Evolutionary conservation across 371 early-diverging fungal species (phyloP), one percentile per base, ranked within the genome.

Genomic region (Rhizomucor pusillus): DNA sequence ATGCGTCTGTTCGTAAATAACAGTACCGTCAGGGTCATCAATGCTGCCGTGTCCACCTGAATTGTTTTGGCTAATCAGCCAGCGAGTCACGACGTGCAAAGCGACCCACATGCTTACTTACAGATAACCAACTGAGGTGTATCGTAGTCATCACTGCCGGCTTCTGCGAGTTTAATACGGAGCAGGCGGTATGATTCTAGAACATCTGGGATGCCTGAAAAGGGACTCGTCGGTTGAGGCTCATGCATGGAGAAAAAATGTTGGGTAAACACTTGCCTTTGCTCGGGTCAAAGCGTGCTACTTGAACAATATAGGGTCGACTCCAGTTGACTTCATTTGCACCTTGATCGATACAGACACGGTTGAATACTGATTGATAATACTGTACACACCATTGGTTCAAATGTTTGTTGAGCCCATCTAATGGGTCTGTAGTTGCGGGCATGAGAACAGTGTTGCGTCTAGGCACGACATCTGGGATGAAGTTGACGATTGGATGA

Each of bases 251-350:
- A n/a, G n/a, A n/a, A n/a, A n/a, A n/a, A n/a, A n/a, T n/a, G n/a
- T n/a, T n/a, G n/a, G n/a, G 20, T 39, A 22, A 2, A 39, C 11
- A 14, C 11, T 45, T n/a, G 73, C 92, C 94, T 73, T 94, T 94
- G 45, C 90, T 87, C n/a, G 94, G 94, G 69, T 94, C 94, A 51
- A 94, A 93, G 24, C 94, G 75, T 20, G 90, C 86, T n/a, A 93
- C 83, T 71, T 94, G 93, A 19, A 87, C 79, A 67, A 94, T 85
- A 62, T 93, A 93, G 10, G 88, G 90, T 14, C 89, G 74, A 29
- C 69, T 60, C 62, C 77, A 76, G 46, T 84, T 75, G 1, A 87
- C 79, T 25, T 78, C 75, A 9, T 79, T 76, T 24, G 84, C 78
- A 53, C 83, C 84, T 62, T 88, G 83, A 65, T 91, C 92, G 54